Evolutionary conservation across 108 stramenopile genomes (phyloP).

Genomic region (Cyclotella baltica): DNA sequence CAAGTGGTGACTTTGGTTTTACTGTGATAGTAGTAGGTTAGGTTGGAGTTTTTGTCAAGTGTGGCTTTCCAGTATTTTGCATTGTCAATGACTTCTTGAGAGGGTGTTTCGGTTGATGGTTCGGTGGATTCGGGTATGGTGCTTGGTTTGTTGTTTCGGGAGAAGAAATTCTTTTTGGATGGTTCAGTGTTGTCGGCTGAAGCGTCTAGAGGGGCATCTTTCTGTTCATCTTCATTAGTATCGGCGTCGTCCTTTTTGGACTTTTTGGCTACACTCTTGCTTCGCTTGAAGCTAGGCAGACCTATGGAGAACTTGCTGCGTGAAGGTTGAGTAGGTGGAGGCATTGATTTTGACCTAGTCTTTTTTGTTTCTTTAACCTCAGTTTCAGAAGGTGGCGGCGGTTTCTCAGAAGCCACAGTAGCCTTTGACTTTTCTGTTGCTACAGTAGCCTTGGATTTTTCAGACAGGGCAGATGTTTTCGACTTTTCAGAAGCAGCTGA

Average conservation of each 20-base stretch:
- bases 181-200: background rate
- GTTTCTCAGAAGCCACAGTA: background rate
- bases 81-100: constrained; percentile 19
- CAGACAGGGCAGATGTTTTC: background rate
- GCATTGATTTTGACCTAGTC: background rate
- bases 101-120: background rate
- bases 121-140: background rate
- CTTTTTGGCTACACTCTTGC: background rate
- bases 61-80: constrained; percentile 49
- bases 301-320: constrained; percentile 6
- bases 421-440: background rate
- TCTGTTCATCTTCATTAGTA: background rate
- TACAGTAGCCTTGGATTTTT: background rate
- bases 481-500: background rate
- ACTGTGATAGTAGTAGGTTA: constrained; percentile 78
- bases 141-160: background rate
- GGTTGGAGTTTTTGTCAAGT: constrained; percentile 48
- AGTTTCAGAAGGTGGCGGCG: too few species aligned
- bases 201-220: background rate
- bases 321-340: background rate
- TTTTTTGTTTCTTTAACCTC: background rate
- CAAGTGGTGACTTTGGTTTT: constrained; percentile 74
- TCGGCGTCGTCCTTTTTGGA: background rate
- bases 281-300: constrained; percentile 9
- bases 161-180: background rate